Evolutionary conservation across 2,329 filamentous ascomycete genomes (phyloP), one percentile per base, ranked within the genome.

Genomic region (Aspergillus ustus): DNA sequence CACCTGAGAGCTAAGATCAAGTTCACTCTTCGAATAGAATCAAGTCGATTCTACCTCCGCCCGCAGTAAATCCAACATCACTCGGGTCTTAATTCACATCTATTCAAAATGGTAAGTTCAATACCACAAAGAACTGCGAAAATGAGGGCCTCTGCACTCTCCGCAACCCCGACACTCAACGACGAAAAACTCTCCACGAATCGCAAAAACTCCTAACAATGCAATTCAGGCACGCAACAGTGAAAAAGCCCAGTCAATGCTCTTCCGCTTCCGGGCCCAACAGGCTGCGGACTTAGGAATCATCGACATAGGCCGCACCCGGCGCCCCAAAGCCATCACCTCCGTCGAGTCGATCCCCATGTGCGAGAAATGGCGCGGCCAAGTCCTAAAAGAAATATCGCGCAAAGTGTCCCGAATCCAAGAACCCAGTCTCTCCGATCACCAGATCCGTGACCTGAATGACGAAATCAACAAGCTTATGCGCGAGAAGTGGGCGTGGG

Each of bases 381-480:
- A 98, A 76, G 94, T 98, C 31, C 88, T 99, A 65, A 96, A 96
- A 77, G 95, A 99, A 77, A 94, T 99, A 73, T 94, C 90, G 67
- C 93, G 95, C 79, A 99, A 99, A 79, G 92, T 99, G 61, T 92
- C 92, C 66, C 91, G 91, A 74, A 98, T 99, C 80, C 95, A 99
- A 77, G 95, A 99, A 71, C 83, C 87, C 8, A 89, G 90, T 51
- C 85, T 99, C n/a, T 92, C 88, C 79, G 95, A 99, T 83, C 98
- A 91, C 82, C 95, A 98, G 83, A 92, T 99, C 77, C 89, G 95
- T 73, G 95, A 99, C 79, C 84, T 99, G 75, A 99, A 99, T 81
- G 95, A 99, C 78, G 95, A 99, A 80, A 96, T 99, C 84, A 99
- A 99, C 84, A 96, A 97, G 81, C 85, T 97, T 65, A 97, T 99